Conservation (phyloP, 169 alveolate genomes). For the Plasmodium cynomolgi region DNA sequence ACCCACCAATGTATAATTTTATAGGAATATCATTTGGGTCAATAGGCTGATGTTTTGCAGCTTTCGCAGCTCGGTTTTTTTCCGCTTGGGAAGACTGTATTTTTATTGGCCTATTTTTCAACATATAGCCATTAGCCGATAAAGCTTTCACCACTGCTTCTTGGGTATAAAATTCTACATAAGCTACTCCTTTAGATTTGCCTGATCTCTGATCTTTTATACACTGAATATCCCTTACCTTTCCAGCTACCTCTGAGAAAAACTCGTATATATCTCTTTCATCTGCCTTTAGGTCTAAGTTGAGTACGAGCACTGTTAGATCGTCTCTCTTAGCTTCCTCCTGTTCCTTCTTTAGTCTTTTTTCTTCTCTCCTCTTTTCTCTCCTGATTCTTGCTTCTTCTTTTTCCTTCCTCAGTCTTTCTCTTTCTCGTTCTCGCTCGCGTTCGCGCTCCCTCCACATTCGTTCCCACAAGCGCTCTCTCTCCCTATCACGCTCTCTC, state of each 20-base stretch:
- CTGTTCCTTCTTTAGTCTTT: slow-evolving; percentile 89
- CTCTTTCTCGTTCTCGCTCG: slow-evolving; percentile 39
- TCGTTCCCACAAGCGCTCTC: slow-evolving; percentile 39
- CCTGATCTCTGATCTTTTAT: slow-evolving; percentile 96
- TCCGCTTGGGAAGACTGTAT: slow-evolving; percentile 98
- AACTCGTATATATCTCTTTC: slow-evolving; percentile 96
- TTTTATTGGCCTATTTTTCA: slow-evolving; percentile 92
- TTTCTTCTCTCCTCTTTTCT: slow-evolving; percentile 82
- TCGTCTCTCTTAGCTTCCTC: slow-evolving; percentile 98
- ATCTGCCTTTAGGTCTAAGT: slow-evolving; percentile 93
- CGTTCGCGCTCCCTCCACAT: slow-evolving; percentile 8
- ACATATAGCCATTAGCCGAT: slow-evolving; percentile 92
- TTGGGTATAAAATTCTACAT: slow-evolving; percentile 97
- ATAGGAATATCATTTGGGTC: slow-evolving; percentile 92
- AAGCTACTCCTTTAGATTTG: slow-evolving; percentile 97
- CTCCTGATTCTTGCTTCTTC: slow-evolving; percentile 74
- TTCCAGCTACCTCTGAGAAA: slow-evolving; percentile 96
- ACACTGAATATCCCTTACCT: slow-evolving; percentile 96
- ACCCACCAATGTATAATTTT: slow-evolving; percentile 93
- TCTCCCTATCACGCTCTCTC: not conserved
- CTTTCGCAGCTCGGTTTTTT: slow-evolving; percentile 98
- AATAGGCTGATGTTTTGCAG: slow-evolving; percentile 90
- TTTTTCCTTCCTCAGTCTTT: slow-evolving; percentile 10
- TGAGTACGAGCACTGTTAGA: slow-evolving; percentile 95
- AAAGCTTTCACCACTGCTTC: slow-evolving; percentile 96